Evolutionary conservation across 371 early-diverging fungal species (phyloP).

Genomic region (Mucor indicus): DNA sequence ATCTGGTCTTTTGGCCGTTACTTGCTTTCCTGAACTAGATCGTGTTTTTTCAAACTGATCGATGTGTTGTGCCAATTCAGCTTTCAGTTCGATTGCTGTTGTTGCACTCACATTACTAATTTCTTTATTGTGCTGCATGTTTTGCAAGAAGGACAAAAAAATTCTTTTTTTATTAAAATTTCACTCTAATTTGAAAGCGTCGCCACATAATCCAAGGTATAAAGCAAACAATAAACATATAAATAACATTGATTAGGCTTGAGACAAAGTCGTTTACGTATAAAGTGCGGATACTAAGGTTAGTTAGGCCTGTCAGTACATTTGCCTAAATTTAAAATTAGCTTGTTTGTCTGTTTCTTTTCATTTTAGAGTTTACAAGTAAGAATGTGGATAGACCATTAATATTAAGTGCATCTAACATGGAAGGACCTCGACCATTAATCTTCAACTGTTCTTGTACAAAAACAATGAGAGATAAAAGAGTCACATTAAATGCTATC

Average conservation of each 20-base stretch:
- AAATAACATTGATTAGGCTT: slow-evolving; percentile 47
- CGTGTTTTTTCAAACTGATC: slow-evolving; percentile 35
- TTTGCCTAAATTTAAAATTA: slow-evolving; percentile 60
- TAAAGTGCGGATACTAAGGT: slow-evolving; percentile 72
- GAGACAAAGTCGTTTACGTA: slow-evolving; percentile 44
- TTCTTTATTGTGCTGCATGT: slow-evolving; percentile 3
- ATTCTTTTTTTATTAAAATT: slow-evolving; percentile 15
- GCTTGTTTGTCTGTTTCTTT: slow-evolving; percentile 85
- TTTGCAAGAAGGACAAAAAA: not conserved
- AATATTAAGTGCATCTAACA: slow-evolving; percentile 71
- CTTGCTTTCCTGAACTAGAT: slow-evolving; percentile 28
- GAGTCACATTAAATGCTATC: slow-evolving; percentile 61
- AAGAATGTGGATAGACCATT: slow-evolving; percentile 85
- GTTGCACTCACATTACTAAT: slow-evolving; percentile 31
- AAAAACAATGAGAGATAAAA: slow-evolving; percentile 52
- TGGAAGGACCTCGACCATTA: slow-evolving; percentile 38
- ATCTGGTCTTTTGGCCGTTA: slow-evolving; percentile 20
- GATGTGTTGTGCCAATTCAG: slow-evolving; percentile 35
- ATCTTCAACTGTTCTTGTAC: slow-evolving; percentile 40
- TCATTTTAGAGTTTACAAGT: slow-evolving; percentile 44
- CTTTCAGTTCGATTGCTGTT: slow-evolving; percentile 39
- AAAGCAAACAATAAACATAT: slow-evolving; percentile 49
- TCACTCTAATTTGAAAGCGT: slow-evolving; percentile 15
- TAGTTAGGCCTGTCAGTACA: slow-evolving; percentile 79
- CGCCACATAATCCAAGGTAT: slow-evolving; percentile 22